These are phyloP conservation scores for Aspergillus asperescens DNA, from an alignment of 495 filamentous ascomycete species.

Conservation along the genomic window DNA sequence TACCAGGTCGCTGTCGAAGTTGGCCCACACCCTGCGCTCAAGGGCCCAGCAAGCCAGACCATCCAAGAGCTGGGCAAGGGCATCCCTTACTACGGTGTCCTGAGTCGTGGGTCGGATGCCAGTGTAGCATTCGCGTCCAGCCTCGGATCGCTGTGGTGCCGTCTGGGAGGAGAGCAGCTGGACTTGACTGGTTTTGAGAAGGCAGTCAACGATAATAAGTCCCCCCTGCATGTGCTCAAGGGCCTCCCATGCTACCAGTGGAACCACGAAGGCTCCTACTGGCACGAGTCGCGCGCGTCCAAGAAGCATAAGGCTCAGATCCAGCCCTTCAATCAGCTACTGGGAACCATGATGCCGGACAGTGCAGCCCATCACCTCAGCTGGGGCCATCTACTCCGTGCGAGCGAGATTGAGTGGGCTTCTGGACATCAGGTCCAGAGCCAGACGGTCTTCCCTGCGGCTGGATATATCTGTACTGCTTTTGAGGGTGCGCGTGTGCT, in stretches of 20 bases:
- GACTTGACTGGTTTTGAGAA: not conserved
- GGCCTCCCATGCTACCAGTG: conserved; percentile 43
- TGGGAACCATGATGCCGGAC: conserved; percentile 12
- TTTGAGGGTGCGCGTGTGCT: conserved; percentile 21
- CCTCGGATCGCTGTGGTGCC: conserved; percentile 45
- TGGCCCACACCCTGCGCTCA: conserved; percentile 50
- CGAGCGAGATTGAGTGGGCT: conserved; percentile 17
- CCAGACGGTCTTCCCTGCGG: conserved; percentile 21
- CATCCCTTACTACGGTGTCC: conserved; percentile 33
- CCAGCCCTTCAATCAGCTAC: conserved; percentile 13
- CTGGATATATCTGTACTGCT: conserved; percentile 22
- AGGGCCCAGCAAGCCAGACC: conserved; percentile 29
- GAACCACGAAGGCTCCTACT: conserved; percentile 36
- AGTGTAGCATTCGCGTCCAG: conserved; percentile 35
- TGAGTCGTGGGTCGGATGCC: conserved; percentile 32
- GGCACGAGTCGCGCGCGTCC: conserved; percentile 38
- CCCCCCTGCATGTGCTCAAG: too few relatives aligned
- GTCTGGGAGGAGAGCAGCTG: not conserved
- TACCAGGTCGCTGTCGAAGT: conserved; percentile 37
- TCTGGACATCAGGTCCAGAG: conserved; percentile 19
- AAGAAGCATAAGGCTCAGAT: conserved; percentile 5
- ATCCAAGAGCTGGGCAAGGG: conserved; percentile 17
- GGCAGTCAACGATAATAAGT: too few relatives aligned
- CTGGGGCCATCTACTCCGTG: conserved; percentile 21
- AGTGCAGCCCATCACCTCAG: conserved; percentile 16